phyloP scores from a whole-genome alignment of 1,139 yeast species.

The Pichia sp. region DNA sequence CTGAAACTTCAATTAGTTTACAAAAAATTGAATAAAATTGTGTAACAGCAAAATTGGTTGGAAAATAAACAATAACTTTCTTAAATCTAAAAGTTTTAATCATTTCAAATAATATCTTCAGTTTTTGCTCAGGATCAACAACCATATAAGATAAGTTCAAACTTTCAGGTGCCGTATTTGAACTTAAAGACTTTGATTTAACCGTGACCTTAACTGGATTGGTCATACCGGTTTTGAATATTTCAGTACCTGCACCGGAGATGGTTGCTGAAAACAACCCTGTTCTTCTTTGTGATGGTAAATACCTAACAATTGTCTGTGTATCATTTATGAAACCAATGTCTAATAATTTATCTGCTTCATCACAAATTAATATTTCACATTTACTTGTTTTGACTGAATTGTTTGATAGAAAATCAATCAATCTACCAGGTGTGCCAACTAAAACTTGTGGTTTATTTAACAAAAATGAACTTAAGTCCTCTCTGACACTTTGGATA shows the following conservation, averaged over 20 bases:
- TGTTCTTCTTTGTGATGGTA: constrained; percentile 89
- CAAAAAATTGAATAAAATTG: constrained; percentile 60
- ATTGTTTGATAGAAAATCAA: constrained; percentile 58
- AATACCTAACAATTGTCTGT: constrained; percentile 51
- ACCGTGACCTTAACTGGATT: constrained; percentile 86
- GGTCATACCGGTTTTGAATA: constrained; percentile 75
- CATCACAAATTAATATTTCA: constrained; percentile 79
- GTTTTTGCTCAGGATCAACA: constrained; percentile 54
- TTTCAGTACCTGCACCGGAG: constrained; percentile 64
- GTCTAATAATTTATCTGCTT: constrained; percentile 86
- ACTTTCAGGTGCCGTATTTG: constrained; percentile 51
- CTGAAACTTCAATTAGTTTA: constrained; percentile 24
- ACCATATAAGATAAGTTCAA: constrained; percentile 58
- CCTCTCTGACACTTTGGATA: constrained; percentile 63
- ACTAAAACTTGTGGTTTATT: constrained; percentile 65
- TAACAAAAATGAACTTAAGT: constrained; percentile 50
- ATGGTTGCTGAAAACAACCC: constrained; percentile 92
- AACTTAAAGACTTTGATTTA: constrained; percentile 38
- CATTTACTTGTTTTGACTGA: constrained; percentile 50
- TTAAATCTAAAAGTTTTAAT: constrained; percentile 51
- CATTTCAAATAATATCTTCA: constrained; percentile 51
- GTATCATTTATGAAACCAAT: constrained; percentile 68
- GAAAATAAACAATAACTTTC: constrained; percentile 80
- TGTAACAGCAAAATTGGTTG: constrained; percentile 82
- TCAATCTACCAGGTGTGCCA: constrained; percentile 89